These are phyloP conservation scores for Diaporthe destruens DNA, from an alignment of 2,329 filamentous ascomycete species.

Conservation along the genomic window DNA sequence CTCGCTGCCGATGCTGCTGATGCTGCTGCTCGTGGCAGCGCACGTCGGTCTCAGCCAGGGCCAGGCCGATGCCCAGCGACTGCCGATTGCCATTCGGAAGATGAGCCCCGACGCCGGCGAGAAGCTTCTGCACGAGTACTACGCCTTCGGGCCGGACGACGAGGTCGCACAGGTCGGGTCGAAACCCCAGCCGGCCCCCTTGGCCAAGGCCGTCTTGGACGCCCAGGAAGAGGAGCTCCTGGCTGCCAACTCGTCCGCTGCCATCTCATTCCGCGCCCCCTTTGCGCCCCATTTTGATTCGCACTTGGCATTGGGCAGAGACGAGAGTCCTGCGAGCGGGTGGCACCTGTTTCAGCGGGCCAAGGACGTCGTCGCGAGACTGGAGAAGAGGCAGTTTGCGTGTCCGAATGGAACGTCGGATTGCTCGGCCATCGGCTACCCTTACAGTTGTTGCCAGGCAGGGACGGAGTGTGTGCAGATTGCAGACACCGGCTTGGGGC, in stretches of 20 bases:
- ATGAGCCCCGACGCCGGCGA: conserved; percentile 78
- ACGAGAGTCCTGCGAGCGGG: conserved; percentile 30
- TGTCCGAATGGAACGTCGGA: conserved; percentile 76
- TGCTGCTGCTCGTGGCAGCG: conserved; percentile 58
- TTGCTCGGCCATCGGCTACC: conserved; percentile 73
- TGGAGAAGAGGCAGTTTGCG: conserved; percentile 70
- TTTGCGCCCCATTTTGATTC: conserved; percentile 62
- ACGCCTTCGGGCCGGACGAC: conserved; percentile 58
- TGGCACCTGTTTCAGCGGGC: conserved; percentile 57
- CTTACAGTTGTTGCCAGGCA: conserved; percentile 80
- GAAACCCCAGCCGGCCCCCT: conserved; percentile 36
- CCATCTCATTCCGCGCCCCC: conserved; percentile 60
- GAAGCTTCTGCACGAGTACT: conserved; percentile 80
- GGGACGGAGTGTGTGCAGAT: conserved; percentile 76
- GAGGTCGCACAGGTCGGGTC: conserved; percentile 40
- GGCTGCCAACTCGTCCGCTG: conserved; percentile 51
- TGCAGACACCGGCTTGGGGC: conserved; percentile 71
- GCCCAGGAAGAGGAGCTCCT: conserved; percentile 49
- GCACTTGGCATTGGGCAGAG: conserved; percentile 33
- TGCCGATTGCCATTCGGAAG: conserved; percentile 76
- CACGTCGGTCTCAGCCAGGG: conserved; percentile 53
- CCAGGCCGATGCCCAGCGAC: conserved; percentile 45
- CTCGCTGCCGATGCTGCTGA: conserved; percentile 58
- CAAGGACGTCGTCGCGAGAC: conserved; percentile 59
- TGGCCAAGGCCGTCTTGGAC: conserved; percentile 36